Conservation (phyloP, 768 basidiomycete genomes). For the Terana coerulea region DNA sequence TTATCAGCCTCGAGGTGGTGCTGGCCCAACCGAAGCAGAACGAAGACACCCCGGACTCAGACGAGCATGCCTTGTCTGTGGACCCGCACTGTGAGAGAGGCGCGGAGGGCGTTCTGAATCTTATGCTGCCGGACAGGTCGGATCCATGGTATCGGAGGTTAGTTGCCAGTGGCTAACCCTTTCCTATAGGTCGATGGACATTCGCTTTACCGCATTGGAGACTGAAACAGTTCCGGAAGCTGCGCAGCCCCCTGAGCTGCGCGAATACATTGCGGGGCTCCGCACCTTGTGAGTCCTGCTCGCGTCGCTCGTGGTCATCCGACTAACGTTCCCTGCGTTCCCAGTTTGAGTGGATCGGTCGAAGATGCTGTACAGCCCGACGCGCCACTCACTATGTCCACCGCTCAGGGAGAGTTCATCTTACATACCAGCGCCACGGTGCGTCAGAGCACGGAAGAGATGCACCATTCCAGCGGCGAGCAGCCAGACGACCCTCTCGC, state of each 20-base stretch:
- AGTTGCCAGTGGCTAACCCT: slow-evolving; percentile 9
- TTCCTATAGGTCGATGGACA: slow-evolving; percentile 48
- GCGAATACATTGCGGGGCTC: slow-evolving; percentile 37
- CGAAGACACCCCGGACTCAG: no score
- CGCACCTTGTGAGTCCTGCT: slow-evolving; percentile 38
- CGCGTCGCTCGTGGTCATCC: not conserved
- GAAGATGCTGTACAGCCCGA: slow-evolving; percentile 36
- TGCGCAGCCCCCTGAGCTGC: slow-evolving; percentile 39
- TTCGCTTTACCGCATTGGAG: slow-evolving; percentile 43
- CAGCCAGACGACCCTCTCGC: slow-evolving; percentile 6
- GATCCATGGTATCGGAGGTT: not conserved
- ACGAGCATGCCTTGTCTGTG: slow-evolving; percentile 9
- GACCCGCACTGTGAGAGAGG: slow-evolving; percentile 32
- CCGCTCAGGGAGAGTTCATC: slow-evolving; percentile 38
- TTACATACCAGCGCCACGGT: slow-evolving; percentile 46
- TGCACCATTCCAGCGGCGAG: slow-evolving; percentile 10
- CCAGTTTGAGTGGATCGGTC: slow-evolving; percentile 33
- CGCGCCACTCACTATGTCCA: slow-evolving; percentile 40
- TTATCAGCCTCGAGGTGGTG: slow-evolving; percentile 19
- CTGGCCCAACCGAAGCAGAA: slow-evolving; percentile 8
- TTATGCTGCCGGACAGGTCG: slow-evolving; percentile 59
- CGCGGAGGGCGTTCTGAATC: slow-evolving; percentile 36
- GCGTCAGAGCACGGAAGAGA: slow-evolving; percentile 40
- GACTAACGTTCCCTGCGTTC: slow-evolving; percentile 11
- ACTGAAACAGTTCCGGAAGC: slow-evolving; percentile 18